phyloP scores from a whole-genome alignment of 768 basidiomycete species.

The Podaxis mareebaensis region DNA sequence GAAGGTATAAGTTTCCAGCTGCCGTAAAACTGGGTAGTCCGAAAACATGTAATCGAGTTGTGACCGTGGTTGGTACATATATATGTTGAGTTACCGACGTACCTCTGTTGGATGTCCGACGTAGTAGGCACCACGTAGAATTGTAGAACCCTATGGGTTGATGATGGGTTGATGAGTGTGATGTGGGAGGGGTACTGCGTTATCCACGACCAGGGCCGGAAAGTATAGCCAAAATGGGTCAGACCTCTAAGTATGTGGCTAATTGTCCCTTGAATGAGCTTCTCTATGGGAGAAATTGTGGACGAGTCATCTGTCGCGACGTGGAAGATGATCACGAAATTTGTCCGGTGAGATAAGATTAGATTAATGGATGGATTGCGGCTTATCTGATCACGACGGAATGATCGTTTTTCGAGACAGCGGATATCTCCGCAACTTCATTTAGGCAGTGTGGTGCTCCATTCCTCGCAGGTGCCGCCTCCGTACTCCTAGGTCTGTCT shows the following conservation, averaged over 20 bases:
- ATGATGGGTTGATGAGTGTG: not conserved
- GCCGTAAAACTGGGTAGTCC: not conserved
- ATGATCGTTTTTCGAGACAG: no score
- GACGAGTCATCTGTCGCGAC: not conserved
- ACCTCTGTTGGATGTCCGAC: not conserved
- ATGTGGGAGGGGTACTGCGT: not conserved
- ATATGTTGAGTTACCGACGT: not conserved
- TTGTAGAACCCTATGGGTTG: not conserved
- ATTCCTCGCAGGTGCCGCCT: not conserved
- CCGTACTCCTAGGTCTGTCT: not conserved
- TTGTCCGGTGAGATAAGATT: slow-evolving; percentile 11
- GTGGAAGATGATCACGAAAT: slow-evolving; percentile 12
- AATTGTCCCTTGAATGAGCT: not conserved
- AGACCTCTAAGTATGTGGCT: no score
- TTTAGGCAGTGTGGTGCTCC: not conserved
- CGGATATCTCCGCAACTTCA: not conserved
- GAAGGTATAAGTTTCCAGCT: not conserved
- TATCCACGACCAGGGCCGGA: not conserved
- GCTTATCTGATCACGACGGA: not conserved
- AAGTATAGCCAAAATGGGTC: not conserved
- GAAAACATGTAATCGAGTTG: not conserved
- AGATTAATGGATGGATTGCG: not conserved
- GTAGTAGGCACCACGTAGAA: not conserved
- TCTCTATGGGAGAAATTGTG: not conserved
- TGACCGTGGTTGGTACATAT: not conserved